Evolutionary conservation across 257 asterid genomes (phyloP).

Genomic region (Fraxinus anomala): DNA sequence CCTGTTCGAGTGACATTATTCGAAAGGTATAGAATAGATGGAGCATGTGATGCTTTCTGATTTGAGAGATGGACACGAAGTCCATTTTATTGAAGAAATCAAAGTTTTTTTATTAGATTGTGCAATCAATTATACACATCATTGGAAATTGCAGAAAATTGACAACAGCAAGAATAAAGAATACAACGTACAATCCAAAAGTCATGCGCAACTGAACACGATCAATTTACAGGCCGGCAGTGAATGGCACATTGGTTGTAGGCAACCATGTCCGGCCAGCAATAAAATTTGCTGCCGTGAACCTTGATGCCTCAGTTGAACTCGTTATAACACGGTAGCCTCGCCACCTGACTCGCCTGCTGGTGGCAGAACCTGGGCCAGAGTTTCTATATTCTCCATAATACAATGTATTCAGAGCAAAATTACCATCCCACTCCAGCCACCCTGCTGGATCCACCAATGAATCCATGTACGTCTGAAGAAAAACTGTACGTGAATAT

Average conservation of each 20-base stretch:
- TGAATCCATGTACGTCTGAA: slow-evolving; percentile 44
- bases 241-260: slow-evolving; percentile 58
- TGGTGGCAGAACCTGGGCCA: slow-evolving; percentile 66
- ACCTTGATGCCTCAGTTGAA: slow-evolving; percentile 58
- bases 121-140: background rate
- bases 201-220: background rate
- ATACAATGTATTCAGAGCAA: slow-evolving; percentile 63
- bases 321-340: slow-evolving; percentile 65
- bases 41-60: no score
- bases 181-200: background rate
- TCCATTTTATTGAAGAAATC: background rate
- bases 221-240: slow-evolving; percentile 47
- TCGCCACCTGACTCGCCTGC: slow-evolving; percentile 60
- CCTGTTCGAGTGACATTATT: no score
- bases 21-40: no score
- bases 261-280: slow-evolving; percentile 76
- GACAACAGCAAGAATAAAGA: background rate
- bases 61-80: no score
- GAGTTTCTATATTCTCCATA: slow-evolving; percentile 67
- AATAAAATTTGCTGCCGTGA: slow-evolving; percentile 52
- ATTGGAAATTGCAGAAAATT: background rate
- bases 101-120: background rate
- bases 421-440: slow-evolving; percentile 76
- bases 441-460: slow-evolving; percentile 77
- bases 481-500: slow-evolving; percentile 68